Conservation (phyloP, 345 rosid species). For the Tarenaya hassleriana region DNA sequence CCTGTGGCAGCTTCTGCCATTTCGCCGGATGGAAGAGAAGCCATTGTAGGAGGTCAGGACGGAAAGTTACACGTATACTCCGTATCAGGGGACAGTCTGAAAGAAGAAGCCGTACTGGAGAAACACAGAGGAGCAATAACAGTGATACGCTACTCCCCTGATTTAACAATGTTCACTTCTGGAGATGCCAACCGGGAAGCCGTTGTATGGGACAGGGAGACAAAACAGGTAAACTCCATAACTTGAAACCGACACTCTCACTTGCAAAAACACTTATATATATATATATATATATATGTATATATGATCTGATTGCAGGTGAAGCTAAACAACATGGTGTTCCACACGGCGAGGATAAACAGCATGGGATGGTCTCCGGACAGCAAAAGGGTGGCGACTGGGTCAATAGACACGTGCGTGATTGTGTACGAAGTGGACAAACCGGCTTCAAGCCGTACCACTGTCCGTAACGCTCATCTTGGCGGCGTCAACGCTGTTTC, state of each 20-base stretch:
- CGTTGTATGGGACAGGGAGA: slow-evolving; percentile 57
- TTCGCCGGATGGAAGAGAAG: slow-evolving; percentile 64
- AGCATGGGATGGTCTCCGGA: slow-evolving; percentile 76
- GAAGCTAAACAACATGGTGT: slow-evolving; percentile 70
- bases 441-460: slow-evolving; percentile 57
- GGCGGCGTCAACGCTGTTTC: slow-evolving; percentile 66
- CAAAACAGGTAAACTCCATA: slow-evolving; percentile 61
- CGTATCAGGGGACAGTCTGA: slow-evolving; percentile 40
- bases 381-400: slow-evolving; percentile 60
- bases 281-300: too few species aligned
- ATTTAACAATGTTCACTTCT: slow-evolving; percentile 68
- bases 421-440: slow-evolving; percentile 60
- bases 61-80: slow-evolving; percentile 69
- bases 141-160: slow-evolving; percentile 61
- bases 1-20: slow-evolving; percentile 54
- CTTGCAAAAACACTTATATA: too few species aligned
- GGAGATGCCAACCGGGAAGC: slow-evolving; percentile 63
- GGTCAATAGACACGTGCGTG: slow-evolving; percentile 62
- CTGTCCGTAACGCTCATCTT: slow-evolving; percentile 58
- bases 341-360: slow-evolving; percentile 69
- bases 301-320: slow-evolving; percentile 36
- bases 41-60: slow-evolving; percentile 60
- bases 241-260: too few species aligned
- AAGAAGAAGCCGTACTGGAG: slow-evolving; percentile 56
- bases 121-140: slow-evolving; percentile 65